A percentile compares a stretch with the other conserved stretches of the same genome.
These are phyloP conservation scores for Hypoxylon fuscum DNA, from an alignment of 495 filamentous ascomycete genomes.

Conservation along the genomic window DNA sequence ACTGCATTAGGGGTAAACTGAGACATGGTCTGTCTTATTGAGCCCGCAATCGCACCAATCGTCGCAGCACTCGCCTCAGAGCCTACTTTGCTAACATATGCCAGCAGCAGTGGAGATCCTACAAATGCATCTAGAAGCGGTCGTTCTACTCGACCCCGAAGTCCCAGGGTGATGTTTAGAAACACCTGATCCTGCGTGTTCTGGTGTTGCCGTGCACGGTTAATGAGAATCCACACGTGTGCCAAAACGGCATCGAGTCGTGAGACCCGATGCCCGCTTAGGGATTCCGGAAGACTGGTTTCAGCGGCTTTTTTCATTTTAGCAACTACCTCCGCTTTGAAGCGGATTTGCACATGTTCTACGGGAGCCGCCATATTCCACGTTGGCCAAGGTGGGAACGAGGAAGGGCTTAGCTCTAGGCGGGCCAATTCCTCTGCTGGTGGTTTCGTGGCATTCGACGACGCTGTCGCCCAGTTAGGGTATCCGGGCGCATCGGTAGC, in stretches of 20 bases:
- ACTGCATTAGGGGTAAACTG: constrained; percentile 49
- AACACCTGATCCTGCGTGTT: constrained; percentile 38
- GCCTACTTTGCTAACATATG: constrained; percentile 27
- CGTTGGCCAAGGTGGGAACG: constrained; percentile 48
- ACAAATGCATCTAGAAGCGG: constrained; percentile 48
- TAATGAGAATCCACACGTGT: constrained; percentile 52
- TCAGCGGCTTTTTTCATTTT: constrained; percentile 40
- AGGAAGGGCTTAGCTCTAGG: constrained; percentile 36
- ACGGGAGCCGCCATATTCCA: constrained; percentile 44
- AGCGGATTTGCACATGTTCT: constrained; percentile 47
- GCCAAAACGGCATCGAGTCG: constrained; percentile 51
- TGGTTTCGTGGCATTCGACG: constrained; percentile 29
- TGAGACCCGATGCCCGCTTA: constrained; percentile 36
- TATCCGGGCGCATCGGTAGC: constrained; percentile 31
- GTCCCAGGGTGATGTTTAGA: constrained; percentile 47
- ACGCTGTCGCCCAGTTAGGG: constrained; percentile 40
- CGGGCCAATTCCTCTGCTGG: constrained; percentile 26
- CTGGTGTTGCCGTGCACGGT: constrained; percentile 42
- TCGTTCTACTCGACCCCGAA: constrained; percentile 44
- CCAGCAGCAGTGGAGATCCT: constrained; percentile 48
- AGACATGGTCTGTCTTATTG: constrained; percentile 42
- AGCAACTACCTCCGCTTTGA: constrained; percentile 30
- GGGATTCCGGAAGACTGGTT: constrained; percentile 31
- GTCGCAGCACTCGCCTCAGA: constrained; percentile 16
- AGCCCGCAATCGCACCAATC: constrained; percentile 40